Evolutionary conservation across 805 yeast species (phyloP).

Genomic region (Pichia sporocuriosa): DNA sequence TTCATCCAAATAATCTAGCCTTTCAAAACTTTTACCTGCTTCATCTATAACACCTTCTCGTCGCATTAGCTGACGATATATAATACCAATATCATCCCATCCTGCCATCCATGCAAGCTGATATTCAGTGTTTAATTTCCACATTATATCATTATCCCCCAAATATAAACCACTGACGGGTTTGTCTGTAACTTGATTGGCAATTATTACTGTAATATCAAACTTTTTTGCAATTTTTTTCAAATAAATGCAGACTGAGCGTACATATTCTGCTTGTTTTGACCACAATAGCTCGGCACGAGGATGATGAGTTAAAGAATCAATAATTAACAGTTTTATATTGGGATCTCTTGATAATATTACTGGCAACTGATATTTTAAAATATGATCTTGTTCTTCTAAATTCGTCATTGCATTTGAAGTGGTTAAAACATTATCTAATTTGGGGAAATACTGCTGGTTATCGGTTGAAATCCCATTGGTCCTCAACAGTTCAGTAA

Average conservation of each 20-base stretch:
- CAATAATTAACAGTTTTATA: slow-evolving; percentile 60
- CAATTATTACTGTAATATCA: slow-evolving; percentile 56
- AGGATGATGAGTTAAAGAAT: slow-evolving; percentile 78
- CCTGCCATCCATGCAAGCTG: slow-evolving; percentile 73
- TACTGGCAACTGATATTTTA: slow-evolving; percentile 62
- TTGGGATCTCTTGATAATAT: slow-evolving; percentile 35
- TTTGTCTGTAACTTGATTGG: slow-evolving; percentile 76
- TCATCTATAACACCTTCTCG: slow-evolving; percentile 15
- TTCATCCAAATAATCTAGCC: slow-evolving; percentile 15
- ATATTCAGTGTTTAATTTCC: slow-evolving; percentile 44
- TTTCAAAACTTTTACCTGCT: slow-evolving; percentile 15
- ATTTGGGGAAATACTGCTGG: slow-evolving; percentile 26
- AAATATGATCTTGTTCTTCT: slow-evolving; percentile 67
- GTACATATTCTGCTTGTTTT: slow-evolving; percentile 37
- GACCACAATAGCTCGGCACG: slow-evolving; percentile 50
- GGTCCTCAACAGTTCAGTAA: slow-evolving; percentile 26
- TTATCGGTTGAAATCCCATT: slow-evolving; percentile 23
- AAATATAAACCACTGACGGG: slow-evolving; percentile 30
- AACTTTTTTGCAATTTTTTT: slow-evolving; percentile 40
- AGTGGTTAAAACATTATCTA: slow-evolving; percentile 27
- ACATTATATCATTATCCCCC: slow-evolving; percentile 23
- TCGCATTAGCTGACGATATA: slow-evolving; percentile 25
- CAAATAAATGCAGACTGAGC: slow-evolving; percentile 40
- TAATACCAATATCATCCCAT: slow-evolving; percentile 46
- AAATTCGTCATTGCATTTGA: slow-evolving; percentile 37